Conservation (phyloP, 208 protist species). For the Trypanosoma conorhini region DNA sequence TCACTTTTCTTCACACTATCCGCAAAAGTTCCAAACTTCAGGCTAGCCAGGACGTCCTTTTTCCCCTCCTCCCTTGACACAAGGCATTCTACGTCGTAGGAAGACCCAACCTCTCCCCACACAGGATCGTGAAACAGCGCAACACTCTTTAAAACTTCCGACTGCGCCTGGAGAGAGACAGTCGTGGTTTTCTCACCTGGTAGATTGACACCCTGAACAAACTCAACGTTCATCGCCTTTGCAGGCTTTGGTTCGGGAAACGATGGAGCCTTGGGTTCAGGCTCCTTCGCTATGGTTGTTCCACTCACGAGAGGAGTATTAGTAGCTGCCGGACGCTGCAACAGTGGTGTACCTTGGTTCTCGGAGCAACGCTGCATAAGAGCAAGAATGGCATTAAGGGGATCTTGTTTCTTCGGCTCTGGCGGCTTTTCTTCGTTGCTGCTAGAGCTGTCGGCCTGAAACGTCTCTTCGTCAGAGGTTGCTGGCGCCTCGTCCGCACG, state of each 20-base stretch:
- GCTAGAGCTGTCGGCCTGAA: background rate
- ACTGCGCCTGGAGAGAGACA: constrained; percentile 17
- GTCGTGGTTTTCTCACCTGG: constrained; percentile 37
- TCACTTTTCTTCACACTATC: constrained; percentile 9
- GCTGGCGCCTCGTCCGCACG: constrained; percentile 3
- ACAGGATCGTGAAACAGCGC: constrained; percentile 81
- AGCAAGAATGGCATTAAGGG: constrained; percentile 38
- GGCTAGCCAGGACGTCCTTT: background rate
- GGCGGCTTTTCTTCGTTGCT: constrained; percentile 5
- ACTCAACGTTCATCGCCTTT: constrained; percentile 44
- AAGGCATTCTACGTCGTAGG: constrained; percentile 25
- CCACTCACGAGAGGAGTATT: background rate
- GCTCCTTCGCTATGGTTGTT: background rate
- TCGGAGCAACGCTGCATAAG: constrained; percentile 34
- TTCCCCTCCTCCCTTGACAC: constrained; percentile 15
- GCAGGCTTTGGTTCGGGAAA: constrained; percentile 30
- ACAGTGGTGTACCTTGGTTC: background rate
- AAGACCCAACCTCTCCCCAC: constrained; percentile 41
- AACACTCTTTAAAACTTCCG: constrained; percentile 29
- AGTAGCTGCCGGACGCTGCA: background rate
- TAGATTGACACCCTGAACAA: constrained; percentile 73
- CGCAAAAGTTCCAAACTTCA: constrained; percentile 9
- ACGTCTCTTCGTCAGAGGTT: constrained; percentile 6
- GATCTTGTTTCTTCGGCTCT: constrained; percentile 9
- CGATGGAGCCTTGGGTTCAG: constrained; percentile 5